phyloP scores from a whole-genome alignment of 1,139 yeast species.

The Zygoascus sp. region DNA sequence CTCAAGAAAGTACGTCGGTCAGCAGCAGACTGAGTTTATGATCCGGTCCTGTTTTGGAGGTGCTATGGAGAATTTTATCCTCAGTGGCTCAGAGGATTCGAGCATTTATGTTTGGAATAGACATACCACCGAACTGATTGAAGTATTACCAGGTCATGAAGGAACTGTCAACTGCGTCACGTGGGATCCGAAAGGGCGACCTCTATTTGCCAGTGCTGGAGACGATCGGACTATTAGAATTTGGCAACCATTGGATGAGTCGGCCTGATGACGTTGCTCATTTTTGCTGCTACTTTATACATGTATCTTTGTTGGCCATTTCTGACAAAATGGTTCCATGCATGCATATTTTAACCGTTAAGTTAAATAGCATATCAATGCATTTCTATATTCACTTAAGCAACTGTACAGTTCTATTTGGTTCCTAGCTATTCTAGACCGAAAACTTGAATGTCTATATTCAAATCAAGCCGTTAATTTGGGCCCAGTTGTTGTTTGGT shows the following conservation, averaged over 20 bases:
- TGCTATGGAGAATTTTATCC: slow-evolving; percentile 59
- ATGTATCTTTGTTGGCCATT: too few species aligned
- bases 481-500: slow-evolving; percentile 73
- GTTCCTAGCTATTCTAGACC: not conserved
- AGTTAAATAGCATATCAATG: too few species aligned
- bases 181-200: slow-evolving; percentile 57
- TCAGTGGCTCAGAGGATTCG: slow-evolving; percentile 84
- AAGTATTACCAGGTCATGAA: slow-evolving; percentile 59
- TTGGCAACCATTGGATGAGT: slow-evolving; percentile 20
- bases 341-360: too few species aligned
- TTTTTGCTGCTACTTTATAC: too few species aligned
- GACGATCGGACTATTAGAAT: slow-evolving; percentile 53
- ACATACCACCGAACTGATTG: slow-evolving; percentile 64
- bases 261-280: not conserved
- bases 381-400: not conserved
- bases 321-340: too few species aligned
- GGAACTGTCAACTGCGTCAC: slow-evolving; percentile 70
- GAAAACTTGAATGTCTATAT: too few species aligned
- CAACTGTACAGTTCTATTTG: not conserved
- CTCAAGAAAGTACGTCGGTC: slow-evolving; percentile 64
- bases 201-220: slow-evolving; percentile 75
- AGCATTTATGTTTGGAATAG: slow-evolving; percentile 77
- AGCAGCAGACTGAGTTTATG: slow-evolving; percentile 58
- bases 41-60: slow-evolving; percentile 78
- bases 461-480: slow-evolving; percentile 65